A percentile compares a stretch with the other conserved stretches of the same genome.
Evolutionary conservation across 306 rosid species (phyloP).

Genomic region (Castanopsis chinensis): DNA sequence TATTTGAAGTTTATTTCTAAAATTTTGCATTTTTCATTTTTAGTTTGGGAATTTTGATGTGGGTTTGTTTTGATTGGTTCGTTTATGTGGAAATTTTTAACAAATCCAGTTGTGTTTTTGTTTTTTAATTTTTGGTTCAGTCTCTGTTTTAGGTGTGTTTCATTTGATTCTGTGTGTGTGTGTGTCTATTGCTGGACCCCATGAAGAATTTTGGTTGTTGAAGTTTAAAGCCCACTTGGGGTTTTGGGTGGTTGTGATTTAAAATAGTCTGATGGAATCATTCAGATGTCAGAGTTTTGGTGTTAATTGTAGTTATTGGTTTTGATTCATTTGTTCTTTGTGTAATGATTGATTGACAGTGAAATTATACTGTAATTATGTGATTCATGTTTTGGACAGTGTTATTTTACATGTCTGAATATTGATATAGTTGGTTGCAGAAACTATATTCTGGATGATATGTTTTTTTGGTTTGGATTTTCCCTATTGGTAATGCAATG

Average conservation of each 20-base stretch:
- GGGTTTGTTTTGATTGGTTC: background rate
- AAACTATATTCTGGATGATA: background rate
- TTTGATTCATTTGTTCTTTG: background rate
- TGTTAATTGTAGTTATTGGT: background rate
- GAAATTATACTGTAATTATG: background rate
- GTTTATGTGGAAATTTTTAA: background rate
- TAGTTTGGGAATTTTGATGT: background rate
- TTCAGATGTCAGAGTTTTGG: background rate
- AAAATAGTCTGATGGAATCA: background rate
- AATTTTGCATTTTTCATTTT: background rate
- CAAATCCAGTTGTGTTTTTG: background rate
- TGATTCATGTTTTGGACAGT: background rate
- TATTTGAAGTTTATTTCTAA: background rate
- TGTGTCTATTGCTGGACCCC: background rate
- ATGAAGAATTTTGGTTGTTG: background rate
- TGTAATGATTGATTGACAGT: background rate
- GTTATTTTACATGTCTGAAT: background rate
- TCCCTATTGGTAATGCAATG: background rate
- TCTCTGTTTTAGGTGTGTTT: background rate
- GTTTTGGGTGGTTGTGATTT: background rate
- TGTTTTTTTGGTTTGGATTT: background rate
- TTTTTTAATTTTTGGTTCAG: background rate
- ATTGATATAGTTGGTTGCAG: background rate
- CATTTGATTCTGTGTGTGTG: background rate
- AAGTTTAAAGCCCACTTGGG: background rate